Evolutionary conservation across 108 stramenopile species (phyloP).

Genomic region (Craspedostauros australis): DNA sequence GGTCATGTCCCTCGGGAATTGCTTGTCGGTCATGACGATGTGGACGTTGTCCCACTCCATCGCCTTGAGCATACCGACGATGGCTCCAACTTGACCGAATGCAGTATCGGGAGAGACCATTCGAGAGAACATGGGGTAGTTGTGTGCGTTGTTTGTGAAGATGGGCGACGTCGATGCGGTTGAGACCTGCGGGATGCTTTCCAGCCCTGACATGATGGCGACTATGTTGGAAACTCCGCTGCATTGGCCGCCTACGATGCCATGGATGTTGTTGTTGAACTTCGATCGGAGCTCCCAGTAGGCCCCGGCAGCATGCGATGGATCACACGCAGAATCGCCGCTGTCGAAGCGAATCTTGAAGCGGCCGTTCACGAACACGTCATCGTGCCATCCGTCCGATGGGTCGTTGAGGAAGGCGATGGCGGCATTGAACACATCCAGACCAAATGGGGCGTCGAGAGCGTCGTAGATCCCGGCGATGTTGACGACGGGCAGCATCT

Average conservation of each 20-base stretch:
- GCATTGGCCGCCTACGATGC: not conserved
- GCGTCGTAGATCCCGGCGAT: too few species aligned
- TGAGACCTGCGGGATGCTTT: not conserved
- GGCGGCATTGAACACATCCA: not conserved
- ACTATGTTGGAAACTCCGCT: not conserved
- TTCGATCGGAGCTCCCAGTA: not conserved
- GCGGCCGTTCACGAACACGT: not conserved
- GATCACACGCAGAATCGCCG: not conserved
- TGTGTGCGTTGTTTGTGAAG: not conserved
- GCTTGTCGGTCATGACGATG: not conserved
- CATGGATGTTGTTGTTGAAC: not conserved
- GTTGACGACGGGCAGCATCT: too few species aligned
- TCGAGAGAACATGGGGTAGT: not conserved
- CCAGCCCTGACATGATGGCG: not conserved
- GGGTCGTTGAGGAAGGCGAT: not conserved
- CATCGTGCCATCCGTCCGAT: not conserved
- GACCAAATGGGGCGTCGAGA: too few species aligned
- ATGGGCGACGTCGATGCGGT: not conserved
- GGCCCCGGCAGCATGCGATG: not conserved
- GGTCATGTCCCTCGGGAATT: not conserved
- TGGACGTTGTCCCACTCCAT: not conserved
- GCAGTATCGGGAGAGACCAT: not conserved
- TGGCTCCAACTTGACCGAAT: slow-evolving; percentile 4
- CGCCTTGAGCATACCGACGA: not conserved
- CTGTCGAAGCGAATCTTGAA: not conserved